Evolutionary conservation across 75 land plant species (phyloP).

Genomic region (Gnetum montanum): DNA sequence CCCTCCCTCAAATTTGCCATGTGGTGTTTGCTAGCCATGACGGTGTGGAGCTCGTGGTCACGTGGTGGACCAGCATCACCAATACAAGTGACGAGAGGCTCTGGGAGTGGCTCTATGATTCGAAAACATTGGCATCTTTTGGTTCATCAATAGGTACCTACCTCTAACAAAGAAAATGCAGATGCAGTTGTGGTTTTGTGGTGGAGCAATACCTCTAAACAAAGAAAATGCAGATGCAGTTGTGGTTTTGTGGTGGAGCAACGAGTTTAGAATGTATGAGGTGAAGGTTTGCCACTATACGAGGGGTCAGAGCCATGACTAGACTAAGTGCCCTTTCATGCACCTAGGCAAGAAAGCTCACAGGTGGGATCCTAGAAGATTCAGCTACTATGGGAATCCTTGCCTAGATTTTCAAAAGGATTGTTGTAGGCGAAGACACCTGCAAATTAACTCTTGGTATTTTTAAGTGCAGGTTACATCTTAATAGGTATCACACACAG

Average conservation of each 20-base stretch:
- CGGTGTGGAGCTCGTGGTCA: too few species aligned
- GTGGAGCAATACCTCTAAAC: conserved; percentile 49
- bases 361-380: conserved; percentile 56
- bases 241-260: conserved; percentile 43
- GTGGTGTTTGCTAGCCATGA: too few species aligned
- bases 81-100: too few species aligned
- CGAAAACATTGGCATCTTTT: too few species aligned
- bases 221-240: conserved; percentile 24
- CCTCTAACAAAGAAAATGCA: conserved; percentile 38
- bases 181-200: conserved; percentile 28
- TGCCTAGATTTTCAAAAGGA: conserved; percentile 58
- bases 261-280: conserved; percentile 75
- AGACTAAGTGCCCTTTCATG: conserved; percentile 81
- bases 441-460: conserved; percentile 72
- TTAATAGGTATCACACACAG: conserved; percentile 66
- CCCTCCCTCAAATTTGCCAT: too few species aligned
- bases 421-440: conserved; percentile 39
- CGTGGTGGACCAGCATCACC: too few species aligned
- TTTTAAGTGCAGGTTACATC: conserved; percentile 87
- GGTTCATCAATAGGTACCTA: too few species aligned
- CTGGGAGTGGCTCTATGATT: too few species aligned
- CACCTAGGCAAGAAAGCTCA: conserved; percentile 81
- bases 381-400: conserved; percentile 49
- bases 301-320: conserved; percentile 62
- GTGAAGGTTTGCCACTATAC: conserved; percentile 67